These are phyloP conservation scores for Phytomonas sp. DNA, from an alignment of 208 protist species.

Conservation along the genomic window DNA sequence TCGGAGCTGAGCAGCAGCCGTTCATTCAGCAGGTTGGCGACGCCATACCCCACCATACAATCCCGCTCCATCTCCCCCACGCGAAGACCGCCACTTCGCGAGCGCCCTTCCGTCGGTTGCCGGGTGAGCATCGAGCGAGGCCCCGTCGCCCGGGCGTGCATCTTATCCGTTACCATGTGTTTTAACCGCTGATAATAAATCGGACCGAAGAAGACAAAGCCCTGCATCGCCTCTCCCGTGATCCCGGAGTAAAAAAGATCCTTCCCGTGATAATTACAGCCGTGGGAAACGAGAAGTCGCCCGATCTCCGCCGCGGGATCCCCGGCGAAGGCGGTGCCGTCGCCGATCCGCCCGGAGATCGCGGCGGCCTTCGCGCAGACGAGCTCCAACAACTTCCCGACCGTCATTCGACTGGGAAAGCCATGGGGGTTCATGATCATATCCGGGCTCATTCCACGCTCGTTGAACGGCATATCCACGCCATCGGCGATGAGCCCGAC, in stretches of 20 bases:
- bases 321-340: slow-evolving; percentile 96
- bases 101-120: slow-evolving; percentile 98
- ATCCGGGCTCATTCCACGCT: slow-evolving; percentile 96
- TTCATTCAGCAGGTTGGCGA: slow-evolving; percentile 94
- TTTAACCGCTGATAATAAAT: slow-evolving; percentile 99
- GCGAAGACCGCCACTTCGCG: slow-evolving; percentile 97
- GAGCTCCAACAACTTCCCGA: slow-evolving; percentile 99
- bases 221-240: slow-evolving; percentile 95
- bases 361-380: slow-evolving; percentile 96
- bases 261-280: slow-evolving; percentile 98
- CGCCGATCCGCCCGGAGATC: slow-evolving; percentile 78
- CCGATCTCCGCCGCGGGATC: slow-evolving; percentile 93
- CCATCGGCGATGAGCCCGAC: slow-evolving; percentile 97
- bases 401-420: slow-evolving; percentile 99
- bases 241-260: slow-evolving; percentile 95
- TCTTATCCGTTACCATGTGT: slow-evolving; percentile 99
- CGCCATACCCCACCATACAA: slow-evolving; percentile 97
- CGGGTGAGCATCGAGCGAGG: slow-evolving; percentile 95
- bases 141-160: slow-evolving; percentile 96
- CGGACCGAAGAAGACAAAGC: slow-evolving; percentile 99
- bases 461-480: slow-evolving; percentile 99
- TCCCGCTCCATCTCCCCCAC: slow-evolving; percentile 99
- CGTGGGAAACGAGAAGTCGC: slow-evolving; percentile 67
- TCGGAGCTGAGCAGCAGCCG: slow-evolving; percentile 97
- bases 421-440: slow-evolving; percentile 99